Conservation (phyloP, 352 stramenopile genomes). For the Phytophthora hybrid region DNA sequence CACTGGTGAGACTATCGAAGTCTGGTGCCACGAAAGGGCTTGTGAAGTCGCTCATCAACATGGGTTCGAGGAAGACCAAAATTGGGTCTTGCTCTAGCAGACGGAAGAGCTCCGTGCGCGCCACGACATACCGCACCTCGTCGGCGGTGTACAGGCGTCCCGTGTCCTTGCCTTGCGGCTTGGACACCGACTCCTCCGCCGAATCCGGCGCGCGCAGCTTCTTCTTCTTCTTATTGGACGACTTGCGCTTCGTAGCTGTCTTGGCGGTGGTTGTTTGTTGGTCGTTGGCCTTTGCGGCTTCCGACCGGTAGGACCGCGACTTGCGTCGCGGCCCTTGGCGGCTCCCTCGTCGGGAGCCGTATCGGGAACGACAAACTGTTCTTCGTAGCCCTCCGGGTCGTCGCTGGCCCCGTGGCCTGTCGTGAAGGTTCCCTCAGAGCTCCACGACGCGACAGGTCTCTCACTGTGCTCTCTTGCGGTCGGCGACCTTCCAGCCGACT, state of each 20-base stretch:
- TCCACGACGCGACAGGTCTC: too few species aligned
- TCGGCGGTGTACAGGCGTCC: neutral
- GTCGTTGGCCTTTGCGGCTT: too few species aligned
- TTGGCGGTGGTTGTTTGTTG: neutral
- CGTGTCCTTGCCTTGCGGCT: neutral
- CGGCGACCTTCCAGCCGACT: too few species aligned
- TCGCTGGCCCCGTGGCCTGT: neutral
- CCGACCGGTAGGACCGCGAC: too few species aligned
- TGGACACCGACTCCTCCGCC: neutral
- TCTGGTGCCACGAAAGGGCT: too few species aligned
- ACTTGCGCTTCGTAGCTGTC: neutral
- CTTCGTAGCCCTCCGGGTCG: neutral
- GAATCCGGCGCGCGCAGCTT: slow-evolving; percentile 6
- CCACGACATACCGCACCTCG: neutral
- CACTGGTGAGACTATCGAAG: neutral
- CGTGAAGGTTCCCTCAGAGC: too few species aligned
- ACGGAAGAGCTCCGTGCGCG: neutral
- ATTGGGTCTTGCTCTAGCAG: slow-evolving; percentile 4
- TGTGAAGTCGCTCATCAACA: too few species aligned
- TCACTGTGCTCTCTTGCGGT: too few species aligned
- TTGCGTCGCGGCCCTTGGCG: too few species aligned
- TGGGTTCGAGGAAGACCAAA: neutral
- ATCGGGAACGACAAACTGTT: too few species aligned
- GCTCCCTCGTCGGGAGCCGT: too few species aligned
- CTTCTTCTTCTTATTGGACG: neutral